These are phyloP conservation scores for Trifolium subterraneum DNA, from an alignment of 306 rosid species.

Conservation along the genomic window DNA sequence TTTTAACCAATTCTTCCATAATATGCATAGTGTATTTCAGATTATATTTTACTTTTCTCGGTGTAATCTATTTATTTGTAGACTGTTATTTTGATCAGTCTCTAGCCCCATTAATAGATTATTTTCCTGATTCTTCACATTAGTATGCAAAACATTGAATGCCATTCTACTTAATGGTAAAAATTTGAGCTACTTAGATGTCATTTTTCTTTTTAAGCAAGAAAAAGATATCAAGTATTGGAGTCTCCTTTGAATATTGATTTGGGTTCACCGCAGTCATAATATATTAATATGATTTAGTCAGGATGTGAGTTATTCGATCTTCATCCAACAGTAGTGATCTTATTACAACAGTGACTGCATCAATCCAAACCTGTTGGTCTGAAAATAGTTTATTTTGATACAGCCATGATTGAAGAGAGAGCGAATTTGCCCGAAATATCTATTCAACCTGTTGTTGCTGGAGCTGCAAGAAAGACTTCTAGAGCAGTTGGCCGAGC, in stretches of 20 bases:
- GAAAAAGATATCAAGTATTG: slow-evolving; percentile 4
- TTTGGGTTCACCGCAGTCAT: not conserved
- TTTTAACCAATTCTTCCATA: not conserved
- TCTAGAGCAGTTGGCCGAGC: slow-evolving; percentile 82
- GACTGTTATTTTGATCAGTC: slow-evolving; percentile 12
- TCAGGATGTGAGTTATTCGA: not conserved
- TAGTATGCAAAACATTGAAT: slow-evolving; percentile 13
- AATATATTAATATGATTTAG: not conserved
- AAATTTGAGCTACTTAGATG: not conserved
- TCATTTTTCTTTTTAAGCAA: slow-evolving; percentile 5
- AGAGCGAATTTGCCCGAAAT: slow-evolving; percentile 86
- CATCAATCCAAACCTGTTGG: not conserved
- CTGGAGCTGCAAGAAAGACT: slow-evolving; percentile 93
- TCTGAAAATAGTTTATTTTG: slow-evolving; percentile 44
- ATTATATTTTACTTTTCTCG: slow-evolving; percentile 29
- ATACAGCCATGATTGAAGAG: slow-evolving; percentile 88
- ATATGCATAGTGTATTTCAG: not conserved
- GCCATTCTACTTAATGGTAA: slow-evolving; percentile 1
- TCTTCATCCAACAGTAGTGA: not conserved
- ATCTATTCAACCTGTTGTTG: slow-evolving; percentile 82
- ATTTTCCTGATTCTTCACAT: slow-evolving; percentile 1
- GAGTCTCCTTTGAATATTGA: not conserved
- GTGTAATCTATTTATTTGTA: slow-evolving; percentile 19
- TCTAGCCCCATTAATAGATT: not conserved
- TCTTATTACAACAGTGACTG: not conserved